phyloP scores from a whole-genome alignment of 257 asterid genomes.

The Capsicum baccatum region DNA sequence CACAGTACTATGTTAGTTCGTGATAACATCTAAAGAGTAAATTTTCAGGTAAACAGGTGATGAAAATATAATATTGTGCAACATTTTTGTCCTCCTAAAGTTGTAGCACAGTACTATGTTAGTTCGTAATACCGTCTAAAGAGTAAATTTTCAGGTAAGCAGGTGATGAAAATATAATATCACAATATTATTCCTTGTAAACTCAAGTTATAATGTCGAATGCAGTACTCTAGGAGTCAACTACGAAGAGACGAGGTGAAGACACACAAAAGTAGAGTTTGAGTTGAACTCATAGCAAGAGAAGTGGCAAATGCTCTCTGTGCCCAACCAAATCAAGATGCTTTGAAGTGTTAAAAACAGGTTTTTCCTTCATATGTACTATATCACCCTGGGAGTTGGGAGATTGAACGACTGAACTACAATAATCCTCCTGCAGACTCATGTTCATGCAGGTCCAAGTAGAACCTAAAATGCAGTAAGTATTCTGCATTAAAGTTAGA shows the following conservation, averaged over 20 bases:
- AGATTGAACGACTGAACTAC: neutral
- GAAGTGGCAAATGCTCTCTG: constrained; percentile 6
- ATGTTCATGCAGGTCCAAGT: neutral
- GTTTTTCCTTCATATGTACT: neutral
- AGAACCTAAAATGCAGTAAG: neutral
- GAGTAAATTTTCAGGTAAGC: neutral
- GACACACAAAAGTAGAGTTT: neutral
- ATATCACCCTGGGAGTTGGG: neutral
- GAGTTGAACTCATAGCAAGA: neutral
- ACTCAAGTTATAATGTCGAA: neutral
- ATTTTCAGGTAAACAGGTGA: no score
- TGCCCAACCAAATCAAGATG: neutral
- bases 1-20: constrained; percentile 21
- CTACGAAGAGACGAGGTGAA: neutral
- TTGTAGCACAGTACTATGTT: constrained; percentile 27
- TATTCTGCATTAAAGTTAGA: constrained; percentile 6
- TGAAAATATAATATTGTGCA: constrained; percentile 35
- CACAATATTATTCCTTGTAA: neutral
- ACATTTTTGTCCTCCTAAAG: constrained; percentile 93
- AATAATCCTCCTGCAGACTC: neutral
- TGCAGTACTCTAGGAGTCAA: neutral
- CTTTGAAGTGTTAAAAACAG: neutral
- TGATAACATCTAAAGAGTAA: constrained; percentile 30
- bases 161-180: constrained; percentile 15
- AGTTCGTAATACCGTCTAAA: constrained; percentile 32